Conservation (phyloP, 495 filamentous ascomycete genomes). For the Chaetomium tenue region DNA sequence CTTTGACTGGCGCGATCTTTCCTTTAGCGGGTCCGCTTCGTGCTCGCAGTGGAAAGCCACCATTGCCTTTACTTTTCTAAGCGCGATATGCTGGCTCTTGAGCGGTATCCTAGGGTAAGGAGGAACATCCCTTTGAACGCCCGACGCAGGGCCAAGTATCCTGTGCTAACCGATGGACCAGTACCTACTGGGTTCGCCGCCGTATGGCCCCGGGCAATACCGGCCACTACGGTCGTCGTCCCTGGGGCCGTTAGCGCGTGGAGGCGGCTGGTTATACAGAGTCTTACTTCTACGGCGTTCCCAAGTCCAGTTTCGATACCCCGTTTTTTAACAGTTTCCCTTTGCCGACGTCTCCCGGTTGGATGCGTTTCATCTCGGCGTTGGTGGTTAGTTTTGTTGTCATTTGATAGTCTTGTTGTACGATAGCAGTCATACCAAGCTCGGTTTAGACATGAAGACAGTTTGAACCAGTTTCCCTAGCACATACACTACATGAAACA, state of each 20-base stretch:
- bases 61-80: constrained; percentile 65
- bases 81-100: constrained; percentile 65
- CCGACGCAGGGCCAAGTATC: background rate
- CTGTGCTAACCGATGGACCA: constrained; percentile 17
- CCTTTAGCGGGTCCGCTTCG: constrained; percentile 67
- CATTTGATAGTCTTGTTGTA: too few relatives aligned
- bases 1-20: constrained; percentile 89
- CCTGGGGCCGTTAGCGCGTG: constrained; percentile 46
- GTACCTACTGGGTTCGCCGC: constrained; percentile 47
- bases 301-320: background rate
- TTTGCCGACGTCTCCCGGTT: too few relatives aligned
- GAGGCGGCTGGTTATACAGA: constrained; percentile 24
- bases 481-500: too few relatives aligned
- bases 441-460: too few relatives aligned
- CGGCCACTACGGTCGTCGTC: constrained; percentile 37
- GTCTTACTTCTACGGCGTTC: background rate
- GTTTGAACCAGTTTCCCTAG: too few relatives aligned
- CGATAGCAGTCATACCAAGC: too few relatives aligned
- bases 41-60: constrained; percentile 65
- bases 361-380: too few relatives aligned
- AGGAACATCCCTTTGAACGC: background rate
- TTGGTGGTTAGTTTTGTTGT: too few relatives aligned
- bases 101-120: constrained; percentile 52
- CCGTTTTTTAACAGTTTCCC: background rate
- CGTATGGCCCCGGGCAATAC: constrained; percentile 23